These are phyloP conservation scores for Biscutella auriculata DNA, from an alignment of 441 rosid species.

Conservation along the genomic window DNA sequence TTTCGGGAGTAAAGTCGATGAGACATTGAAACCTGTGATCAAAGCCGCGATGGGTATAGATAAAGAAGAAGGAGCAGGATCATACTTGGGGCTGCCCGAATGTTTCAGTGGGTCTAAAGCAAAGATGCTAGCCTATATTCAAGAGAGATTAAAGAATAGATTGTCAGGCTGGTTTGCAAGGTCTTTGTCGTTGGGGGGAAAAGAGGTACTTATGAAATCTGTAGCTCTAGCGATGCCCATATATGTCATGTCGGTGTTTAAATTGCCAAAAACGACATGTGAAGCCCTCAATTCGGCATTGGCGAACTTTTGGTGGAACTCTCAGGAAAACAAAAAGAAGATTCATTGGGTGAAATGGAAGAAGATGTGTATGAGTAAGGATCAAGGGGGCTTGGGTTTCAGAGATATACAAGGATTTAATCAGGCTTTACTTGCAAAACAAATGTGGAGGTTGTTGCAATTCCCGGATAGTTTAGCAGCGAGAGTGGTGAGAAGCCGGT, in stretches of 20 bases:
- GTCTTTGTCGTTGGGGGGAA: rapidly evolving
- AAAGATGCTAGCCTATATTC: rapidly evolving
- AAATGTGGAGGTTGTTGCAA: background rate
- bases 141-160: rapidly evolving
- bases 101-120: background rate
- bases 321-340: background rate
- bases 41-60: no score
- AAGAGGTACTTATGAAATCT: background rate
- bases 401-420: background rate
- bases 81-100: background rate
- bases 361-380: background rate
- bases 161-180: background rate
- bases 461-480: background rate
- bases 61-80: no score
- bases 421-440: background rate
- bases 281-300: no score
- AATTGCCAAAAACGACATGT: background rate
- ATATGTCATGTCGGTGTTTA: background rate
- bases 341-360: background rate
- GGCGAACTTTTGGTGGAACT: no score
- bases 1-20: no score
- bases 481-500: no score
- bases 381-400: background rate
- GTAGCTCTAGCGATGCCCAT: background rate
- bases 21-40: no score